Percentiles rank a stretch among this genome's conserved stretches.
phyloP scores from a whole-genome alignment of 2,329 filamentous ascomycete genomes.

The Sclerotinia borealis region DNA sequence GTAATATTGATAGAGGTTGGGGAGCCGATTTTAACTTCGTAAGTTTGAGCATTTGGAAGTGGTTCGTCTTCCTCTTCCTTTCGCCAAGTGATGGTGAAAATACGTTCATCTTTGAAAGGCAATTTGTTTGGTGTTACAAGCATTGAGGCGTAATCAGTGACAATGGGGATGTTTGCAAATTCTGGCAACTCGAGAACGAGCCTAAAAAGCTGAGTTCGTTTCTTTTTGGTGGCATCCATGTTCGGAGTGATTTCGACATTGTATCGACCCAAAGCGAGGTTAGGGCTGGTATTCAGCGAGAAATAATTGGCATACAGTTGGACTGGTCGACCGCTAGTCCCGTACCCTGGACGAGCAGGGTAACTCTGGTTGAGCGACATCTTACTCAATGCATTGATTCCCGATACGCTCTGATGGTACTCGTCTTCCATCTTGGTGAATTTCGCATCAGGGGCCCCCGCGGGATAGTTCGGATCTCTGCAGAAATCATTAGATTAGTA shows the following conservation, averaged over 20 bases:
- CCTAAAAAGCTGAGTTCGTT: slow-evolving; percentile 15
- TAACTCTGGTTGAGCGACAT: slow-evolving; percentile 16
- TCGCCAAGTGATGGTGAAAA: slow-evolving; percentile 22
- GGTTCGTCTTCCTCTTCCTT: slow-evolving; percentile 28
- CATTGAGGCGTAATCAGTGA: slow-evolving; percentile 29
- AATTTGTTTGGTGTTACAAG: slow-evolving; percentile 21
- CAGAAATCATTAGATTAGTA: background rate
- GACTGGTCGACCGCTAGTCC: slow-evolving; percentile 26
- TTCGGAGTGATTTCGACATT: slow-evolving; percentile 26
- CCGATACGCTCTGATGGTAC: slow-evolving; percentile 24
- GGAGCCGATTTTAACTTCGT: slow-evolving; percentile 20
- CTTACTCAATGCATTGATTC: slow-evolving; percentile 19
- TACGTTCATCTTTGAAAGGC: background rate
- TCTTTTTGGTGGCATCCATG: slow-evolving; percentile 26
- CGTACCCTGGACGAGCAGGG: slow-evolving; percentile 29
- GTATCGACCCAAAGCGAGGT: slow-evolving; percentile 27
- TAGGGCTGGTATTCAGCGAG: slow-evolving; percentile 19
- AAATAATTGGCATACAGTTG: slow-evolving; percentile 32
- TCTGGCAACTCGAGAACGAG: slow-evolving; percentile 29
- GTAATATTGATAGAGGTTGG: slow-evolving; percentile 18
- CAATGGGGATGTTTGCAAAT: slow-evolving; percentile 18
- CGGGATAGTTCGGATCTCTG: slow-evolving; percentile 24
- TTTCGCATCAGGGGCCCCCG: slow-evolving; percentile 21
- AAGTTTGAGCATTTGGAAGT: slow-evolving; percentile 16
- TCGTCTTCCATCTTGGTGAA: slow-evolving; percentile 29